Percentiles rank a stretch among this genome's conserved stretches.
phyloP scores from a whole-genome alignment of 1,139 yeast genomes.

The Sugiyamaella novakii region DNA sequence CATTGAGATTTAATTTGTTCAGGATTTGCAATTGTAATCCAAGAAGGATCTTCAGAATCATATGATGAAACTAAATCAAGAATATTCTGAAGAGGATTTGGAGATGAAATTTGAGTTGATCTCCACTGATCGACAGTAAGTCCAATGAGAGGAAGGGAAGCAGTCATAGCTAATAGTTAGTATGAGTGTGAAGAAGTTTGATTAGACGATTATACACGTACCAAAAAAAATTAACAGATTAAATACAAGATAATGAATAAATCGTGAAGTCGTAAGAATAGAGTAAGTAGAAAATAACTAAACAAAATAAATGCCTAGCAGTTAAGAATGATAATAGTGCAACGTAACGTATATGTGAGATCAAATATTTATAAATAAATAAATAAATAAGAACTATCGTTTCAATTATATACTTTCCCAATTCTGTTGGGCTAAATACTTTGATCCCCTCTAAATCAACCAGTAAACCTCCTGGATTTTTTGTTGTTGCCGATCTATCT shows the following conservation, averaged over 20 bases:
- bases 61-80: conserved; percentile 40
- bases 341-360: no score
- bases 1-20: conserved; percentile 74
- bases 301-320: no score
- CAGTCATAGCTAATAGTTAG: conserved; percentile 3
- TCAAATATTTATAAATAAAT: no score
- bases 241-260: neutral
- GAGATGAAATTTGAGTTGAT: conserved; percentile 63
- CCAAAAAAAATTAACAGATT: neutral
- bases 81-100: conserved; percentile 58
- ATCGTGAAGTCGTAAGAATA: conserved; percentile 1
- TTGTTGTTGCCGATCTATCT: conserved; percentile 17
- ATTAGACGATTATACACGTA: neutral
- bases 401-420: no score
- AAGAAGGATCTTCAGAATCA: conserved; percentile 70
- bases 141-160: conserved; percentile 40
- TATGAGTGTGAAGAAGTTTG: neutral
- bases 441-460: neutral
- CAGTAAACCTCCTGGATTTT: conserved; percentile 1
- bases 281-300: neutral
- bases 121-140: conserved; percentile 77
- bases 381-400: no score
- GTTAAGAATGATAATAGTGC: no score
- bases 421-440: no score
- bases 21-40: conserved; percentile 75